phyloP scores from a whole-genome alignment of 2,329 filamentous ascomycete species.

The Verticillium nubilum region DNA sequence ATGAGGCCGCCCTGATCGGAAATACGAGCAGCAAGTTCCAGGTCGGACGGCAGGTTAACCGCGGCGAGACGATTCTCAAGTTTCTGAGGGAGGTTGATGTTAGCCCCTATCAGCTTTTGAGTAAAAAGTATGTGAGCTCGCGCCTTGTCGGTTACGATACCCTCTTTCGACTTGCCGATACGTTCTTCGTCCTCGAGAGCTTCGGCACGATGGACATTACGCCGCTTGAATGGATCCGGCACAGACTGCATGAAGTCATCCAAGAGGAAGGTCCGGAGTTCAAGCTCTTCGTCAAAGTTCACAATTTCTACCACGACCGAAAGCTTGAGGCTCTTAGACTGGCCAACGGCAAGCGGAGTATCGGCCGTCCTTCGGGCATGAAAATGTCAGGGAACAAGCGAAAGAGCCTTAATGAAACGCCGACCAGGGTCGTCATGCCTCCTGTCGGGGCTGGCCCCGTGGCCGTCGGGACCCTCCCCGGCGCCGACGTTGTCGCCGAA shows the following conservation, averaged over 20 bases:
- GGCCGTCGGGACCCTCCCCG: background rate
- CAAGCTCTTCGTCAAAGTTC: slow-evolving; percentile 43
- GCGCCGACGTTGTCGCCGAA: background rate
- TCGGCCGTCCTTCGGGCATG: slow-evolving; percentile 48
- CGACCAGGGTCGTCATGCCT: background rate
- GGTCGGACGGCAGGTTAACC: slow-evolving; percentile 50
- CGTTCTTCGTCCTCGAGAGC: slow-evolving; percentile 43
- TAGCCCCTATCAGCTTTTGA: slow-evolving; percentile 51
- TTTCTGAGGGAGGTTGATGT: slow-evolving; percentile 46
- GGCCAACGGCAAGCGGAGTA: slow-evolving; percentile 51
- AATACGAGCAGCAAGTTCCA: slow-evolving; percentile 39
- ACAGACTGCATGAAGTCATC: slow-evolving; percentile 47
- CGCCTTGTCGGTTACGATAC: slow-evolving; percentile 49
- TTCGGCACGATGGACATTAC: slow-evolving; percentile 36
- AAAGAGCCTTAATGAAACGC: slow-evolving; percentile 9
- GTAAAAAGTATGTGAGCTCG: slow-evolving; percentile 43
- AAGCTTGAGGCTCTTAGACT: slow-evolving; percentile 43
- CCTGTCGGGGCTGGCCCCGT: background rate
- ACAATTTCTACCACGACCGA: slow-evolving; percentile 51
- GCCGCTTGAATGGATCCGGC: slow-evolving; percentile 51
- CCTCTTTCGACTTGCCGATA: slow-evolving; percentile 48
- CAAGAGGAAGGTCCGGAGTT: slow-evolving; percentile 36
- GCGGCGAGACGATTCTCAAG: slow-evolving; percentile 45
- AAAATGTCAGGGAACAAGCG: slow-evolving; percentile 23
- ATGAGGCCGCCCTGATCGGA: slow-evolving; percentile 24